These are phyloP conservation scores for Corchorus olitorius DNA, from an alignment of 345 rosid genomes.

Conservation along the genomic window DNA sequence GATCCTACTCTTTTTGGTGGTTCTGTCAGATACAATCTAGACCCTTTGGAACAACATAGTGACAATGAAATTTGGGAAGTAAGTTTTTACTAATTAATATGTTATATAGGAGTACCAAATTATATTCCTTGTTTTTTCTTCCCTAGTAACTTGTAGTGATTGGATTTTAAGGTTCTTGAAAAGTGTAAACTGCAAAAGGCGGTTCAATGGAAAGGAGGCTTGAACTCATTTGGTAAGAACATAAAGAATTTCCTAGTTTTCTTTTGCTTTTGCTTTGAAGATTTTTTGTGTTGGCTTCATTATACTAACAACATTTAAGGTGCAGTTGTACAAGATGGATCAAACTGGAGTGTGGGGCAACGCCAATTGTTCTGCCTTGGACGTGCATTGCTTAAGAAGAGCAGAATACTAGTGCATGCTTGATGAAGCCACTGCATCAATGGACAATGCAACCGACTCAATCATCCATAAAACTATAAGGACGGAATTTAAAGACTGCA, in stretches of 20 bases:
- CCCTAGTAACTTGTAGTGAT: background rate
- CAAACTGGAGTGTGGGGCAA: slow-evolving; percentile 68
- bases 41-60: slow-evolving; percentile 40
- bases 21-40: slow-evolving; percentile 59
- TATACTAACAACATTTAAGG: background rate
- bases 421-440: slow-evolving; percentile 67
- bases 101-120: too few species aligned
- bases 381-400: slow-evolving; percentile 47
- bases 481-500: slow-evolving; percentile 33
- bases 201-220: slow-evolving; percentile 71
- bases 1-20: slow-evolving; percentile 67
- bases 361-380: slow-evolving; percentile 62
- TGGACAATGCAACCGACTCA: slow-evolving; percentile 52
- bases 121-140: background rate
- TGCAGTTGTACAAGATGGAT: slow-evolving; percentile 55
- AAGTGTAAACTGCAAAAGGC: slow-evolving; percentile 78
- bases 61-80: slow-evolving; percentile 57
- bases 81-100: background rate
- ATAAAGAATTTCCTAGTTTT: background rate
- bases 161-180: slow-evolving; percentile 59
- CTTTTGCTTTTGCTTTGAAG: background rate
- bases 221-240: slow-evolving; percentile 67
- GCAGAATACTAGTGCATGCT: slow-evolving; percentile 55
- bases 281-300: background rate
- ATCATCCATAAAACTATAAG: slow-evolving; percentile 54